Percentiles rank a stretch among this genome's conserved stretches.
Conservation (phyloP, 169 alveolate genomes). For the Plasmodium gallinaceum region DNA sequence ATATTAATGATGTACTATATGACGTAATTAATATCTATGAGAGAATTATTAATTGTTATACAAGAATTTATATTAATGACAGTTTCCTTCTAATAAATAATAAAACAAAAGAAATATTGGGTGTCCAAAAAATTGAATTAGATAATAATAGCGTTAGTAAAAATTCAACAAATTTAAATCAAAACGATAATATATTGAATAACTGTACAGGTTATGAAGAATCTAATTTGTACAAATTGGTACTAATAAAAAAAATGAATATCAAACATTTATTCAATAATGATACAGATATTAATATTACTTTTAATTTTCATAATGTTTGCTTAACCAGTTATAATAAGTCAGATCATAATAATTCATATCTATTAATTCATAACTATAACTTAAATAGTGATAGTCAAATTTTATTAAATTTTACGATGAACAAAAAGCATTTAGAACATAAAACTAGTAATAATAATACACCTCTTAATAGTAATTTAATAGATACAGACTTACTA, state of each 20-base stretch:
- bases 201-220: constrained; percentile 23
- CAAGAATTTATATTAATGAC: constrained; percentile 60
- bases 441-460: neutral
- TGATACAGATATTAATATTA: constrained; percentile 37
- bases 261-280: constrained; percentile 28
- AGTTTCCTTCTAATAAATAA: constrained; percentile 33
- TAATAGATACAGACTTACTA: neutral
- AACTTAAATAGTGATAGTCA: constrained; percentile 14
- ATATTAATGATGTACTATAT: constrained; percentile 61
- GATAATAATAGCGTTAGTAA: neutral
- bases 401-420: neutral
- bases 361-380: constrained; percentile 46
- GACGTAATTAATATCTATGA: constrained; percentile 25
- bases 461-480: neutral
- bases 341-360: constrained; percentile 25
- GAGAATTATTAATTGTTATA: constrained; percentile 37
- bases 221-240: constrained; percentile 39
- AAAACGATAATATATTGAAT: neutral
- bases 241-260: constrained; percentile 56
- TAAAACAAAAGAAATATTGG: constrained; percentile 71
- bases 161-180: neutral
- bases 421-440: neutral
- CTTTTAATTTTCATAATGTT: constrained; percentile 60
- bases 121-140: constrained; percentile 26
- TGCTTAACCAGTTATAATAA: constrained; percentile 39